A percentile compares a stretch with the other conserved stretches of the same genome.
Conservation (phyloP, 139 green algal genomes). For the Pseudopediastrum boryanum region DNA sequence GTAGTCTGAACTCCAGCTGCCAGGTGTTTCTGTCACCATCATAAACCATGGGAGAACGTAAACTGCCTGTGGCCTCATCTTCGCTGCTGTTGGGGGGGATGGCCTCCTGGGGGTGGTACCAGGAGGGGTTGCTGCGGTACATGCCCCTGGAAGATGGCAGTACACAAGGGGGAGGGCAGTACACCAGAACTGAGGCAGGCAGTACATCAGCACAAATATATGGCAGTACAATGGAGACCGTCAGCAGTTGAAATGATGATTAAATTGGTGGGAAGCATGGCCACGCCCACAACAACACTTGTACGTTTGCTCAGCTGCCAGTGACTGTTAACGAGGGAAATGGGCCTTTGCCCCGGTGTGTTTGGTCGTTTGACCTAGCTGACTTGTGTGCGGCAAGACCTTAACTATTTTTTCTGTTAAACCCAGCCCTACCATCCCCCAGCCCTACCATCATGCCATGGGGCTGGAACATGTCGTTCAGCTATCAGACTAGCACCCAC, state of each 20-base stretch:
- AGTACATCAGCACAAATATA: neutral
- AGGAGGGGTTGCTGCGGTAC: constrained; percentile 45
- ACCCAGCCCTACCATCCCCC: too few species aligned
- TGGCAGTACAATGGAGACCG: neutral
- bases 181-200: neutral
- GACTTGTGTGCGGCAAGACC: too few species aligned
- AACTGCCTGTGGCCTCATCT: constrained; percentile 26
- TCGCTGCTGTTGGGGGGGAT: constrained; percentile 30
- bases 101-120: constrained; percentile 47
- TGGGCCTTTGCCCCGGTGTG: too few species aligned
- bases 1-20: constrained; percentile 32
- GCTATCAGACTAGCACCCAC: too few species aligned
- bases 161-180: neutral
- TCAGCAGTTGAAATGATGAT: too few species aligned
- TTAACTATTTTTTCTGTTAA: too few species aligned
- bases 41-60: constrained; percentile 44
- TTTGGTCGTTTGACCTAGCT: too few species aligned
- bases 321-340: too few species aligned
- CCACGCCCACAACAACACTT: neutral
- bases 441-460: too few species aligned
- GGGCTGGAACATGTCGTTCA: too few species aligned
- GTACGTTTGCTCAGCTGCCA: neutral
- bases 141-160: constrained; percentile 40
- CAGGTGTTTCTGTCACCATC: constrained; percentile 9
- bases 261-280: neutral